Percentiles rank a stretch among this genome's conserved stretches.
Conservation (phyloP, 805 yeast genomes). For the Geotrichum ghanense region DNA sequence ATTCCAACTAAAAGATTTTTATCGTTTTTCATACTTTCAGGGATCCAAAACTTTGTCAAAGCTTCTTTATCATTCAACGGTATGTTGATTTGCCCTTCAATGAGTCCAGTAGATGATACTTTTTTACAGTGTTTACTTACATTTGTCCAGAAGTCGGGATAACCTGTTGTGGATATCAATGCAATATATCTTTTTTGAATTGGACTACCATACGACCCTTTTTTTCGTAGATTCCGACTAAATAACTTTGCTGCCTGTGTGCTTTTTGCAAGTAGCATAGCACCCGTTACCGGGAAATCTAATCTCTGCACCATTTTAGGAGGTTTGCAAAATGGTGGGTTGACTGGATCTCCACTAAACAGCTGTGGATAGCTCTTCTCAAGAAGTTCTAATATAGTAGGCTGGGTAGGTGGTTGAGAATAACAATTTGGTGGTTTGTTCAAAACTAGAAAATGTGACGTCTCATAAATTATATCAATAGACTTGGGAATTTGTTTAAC, state of each 20-base stretch:
- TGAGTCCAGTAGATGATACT: constrained; percentile 1
- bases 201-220: constrained; percentile 7
- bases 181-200: constrained; percentile 7
- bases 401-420: constrained; percentile 9
- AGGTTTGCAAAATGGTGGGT: constrained; percentile 8
- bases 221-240: constrained; percentile 6
- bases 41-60: constrained; percentile 7
- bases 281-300: constrained; percentile 13
- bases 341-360: constrained; percentile 1
- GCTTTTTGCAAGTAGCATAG: constrained; percentile 13
- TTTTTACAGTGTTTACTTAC: constrained; percentile 4
- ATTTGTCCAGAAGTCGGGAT: constrained; percentile 3
- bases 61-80: constrained; percentile 7
- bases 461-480: constrained; percentile 1
- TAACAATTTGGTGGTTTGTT: constrained; percentile 13
- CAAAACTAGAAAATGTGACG: constrained; percentile 11
- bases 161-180: neutral
- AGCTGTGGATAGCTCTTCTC: constrained; percentile 7
- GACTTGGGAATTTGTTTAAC: too few relatives aligned
- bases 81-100: constrained; percentile 6
- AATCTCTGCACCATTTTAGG: constrained; percentile 14
- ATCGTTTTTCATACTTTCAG: neutral
- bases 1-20: constrained; percentile 7
- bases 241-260: constrained; percentile 9
- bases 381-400: constrained; percentile 8